phyloP scores from a whole-genome alignment of 1,284 basidiomycete genomes.

The Puccinia triticina region DNA sequence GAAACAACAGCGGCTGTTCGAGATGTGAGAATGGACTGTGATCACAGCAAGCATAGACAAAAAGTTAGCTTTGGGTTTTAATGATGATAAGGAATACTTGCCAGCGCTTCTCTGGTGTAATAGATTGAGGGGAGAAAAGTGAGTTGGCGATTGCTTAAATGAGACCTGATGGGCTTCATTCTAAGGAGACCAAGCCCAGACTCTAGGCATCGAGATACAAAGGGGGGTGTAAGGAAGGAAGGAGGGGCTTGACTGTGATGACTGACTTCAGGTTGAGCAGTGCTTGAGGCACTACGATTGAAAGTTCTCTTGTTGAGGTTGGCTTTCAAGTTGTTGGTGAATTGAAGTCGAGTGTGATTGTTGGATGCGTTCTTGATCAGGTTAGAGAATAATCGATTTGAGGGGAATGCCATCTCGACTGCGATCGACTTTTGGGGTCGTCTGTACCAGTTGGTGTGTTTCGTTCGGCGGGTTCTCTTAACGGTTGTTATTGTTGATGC shows the following conservation, averaged over 20 bases:
- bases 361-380: conserved; percentile 28
- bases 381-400: conserved; percentile 23
- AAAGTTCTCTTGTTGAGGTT: conserved; percentile 25
- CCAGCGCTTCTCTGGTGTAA: background rate
- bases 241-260: background rate
- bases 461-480: background rate
- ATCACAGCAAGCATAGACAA: background rate
- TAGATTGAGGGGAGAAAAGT: background rate
- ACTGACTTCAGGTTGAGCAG: conserved; percentile 24
- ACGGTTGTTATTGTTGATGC: no score
- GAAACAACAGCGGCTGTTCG: conserved; percentile 43
- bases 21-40: conserved; percentile 43
- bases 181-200: background rate
- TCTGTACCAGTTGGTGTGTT: background rate
- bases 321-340: conserved; percentile 16
- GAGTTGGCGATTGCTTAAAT: background rate
- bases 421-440: background rate
- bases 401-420: conserved; percentile 27
- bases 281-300: conserved; percentile 21
- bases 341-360: conserved; percentile 19
- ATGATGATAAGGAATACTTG: no score
- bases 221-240: background rate
- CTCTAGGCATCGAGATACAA: background rate
- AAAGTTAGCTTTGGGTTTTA: background rate
- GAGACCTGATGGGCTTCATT: background rate